These are phyloP conservation scores for Dactylellina sp. DNA, from an alignment of 2,329 filamentous ascomycete species.

Conservation along the genomic window DNA sequence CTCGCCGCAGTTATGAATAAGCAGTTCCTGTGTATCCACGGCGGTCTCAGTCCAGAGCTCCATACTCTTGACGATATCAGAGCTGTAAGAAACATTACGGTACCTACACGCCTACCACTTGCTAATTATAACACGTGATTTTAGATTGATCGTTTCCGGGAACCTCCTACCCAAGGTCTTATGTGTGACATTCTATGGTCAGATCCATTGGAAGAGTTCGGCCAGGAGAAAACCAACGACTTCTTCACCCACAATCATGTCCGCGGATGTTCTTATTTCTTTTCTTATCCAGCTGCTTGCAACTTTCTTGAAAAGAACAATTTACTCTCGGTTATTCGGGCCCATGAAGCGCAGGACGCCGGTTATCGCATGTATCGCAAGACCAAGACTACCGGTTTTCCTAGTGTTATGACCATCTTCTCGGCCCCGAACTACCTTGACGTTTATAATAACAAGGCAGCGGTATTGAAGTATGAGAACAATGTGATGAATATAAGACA, in stretches of 20 bases:
- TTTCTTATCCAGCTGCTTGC: conserved; percentile 96
- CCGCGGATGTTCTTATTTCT: conserved; percentile 98
- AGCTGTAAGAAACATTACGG: conserved; percentile 72
- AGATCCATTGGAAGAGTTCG: conserved; percentile 96
- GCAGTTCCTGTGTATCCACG: conserved; percentile 98
- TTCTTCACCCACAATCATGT: conserved; percentile 99
- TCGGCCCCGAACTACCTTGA: conserved; percentile 98
- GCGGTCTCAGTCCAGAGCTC: conserved; percentile 92
- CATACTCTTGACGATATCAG: conserved; percentile 95
- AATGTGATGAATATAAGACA: conserved; percentile 99
- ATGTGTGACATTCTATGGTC: conserved; percentile 99
- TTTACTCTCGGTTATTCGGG: conserved; percentile 93
- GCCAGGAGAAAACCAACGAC: conserved; percentile 97
- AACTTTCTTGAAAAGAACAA: conserved; percentile 99
- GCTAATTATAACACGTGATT: conserved; percentile 12
- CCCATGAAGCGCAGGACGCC: conserved; percentile 97
- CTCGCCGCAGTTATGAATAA: conserved; percentile 99
- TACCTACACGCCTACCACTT: conserved; percentile 3
- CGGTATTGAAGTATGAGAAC: conserved; percentile 98
- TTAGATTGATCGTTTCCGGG: conserved; percentile 95
- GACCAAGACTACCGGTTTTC: conserved; percentile 96
- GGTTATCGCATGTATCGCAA: conserved; percentile 99
- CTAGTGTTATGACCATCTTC: conserved; percentile 99
- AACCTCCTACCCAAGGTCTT: conserved; percentile 94
- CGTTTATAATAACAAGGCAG: conserved; percentile 99